Evolutionary conservation across 306 rosid genomes (phyloP).

Genomic region (Geum urbanum): DNA sequence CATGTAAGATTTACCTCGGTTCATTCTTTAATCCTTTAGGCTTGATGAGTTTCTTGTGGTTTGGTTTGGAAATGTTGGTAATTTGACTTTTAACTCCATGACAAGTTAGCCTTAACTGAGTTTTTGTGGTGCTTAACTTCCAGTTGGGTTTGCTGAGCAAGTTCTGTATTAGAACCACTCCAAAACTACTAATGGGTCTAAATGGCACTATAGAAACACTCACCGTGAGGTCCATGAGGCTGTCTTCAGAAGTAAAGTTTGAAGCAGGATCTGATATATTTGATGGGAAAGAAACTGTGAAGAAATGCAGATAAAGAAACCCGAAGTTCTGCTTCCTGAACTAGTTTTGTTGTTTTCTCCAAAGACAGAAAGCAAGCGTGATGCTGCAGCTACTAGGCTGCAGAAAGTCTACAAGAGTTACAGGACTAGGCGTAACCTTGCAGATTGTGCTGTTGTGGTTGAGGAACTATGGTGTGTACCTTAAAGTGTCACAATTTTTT

Average conservation of each 20-base stretch:
- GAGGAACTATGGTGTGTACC: constrained; percentile 48
- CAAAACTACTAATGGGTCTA: constrained; percentile 20
- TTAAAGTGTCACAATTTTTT: not conserved
- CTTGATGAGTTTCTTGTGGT: not conserved
- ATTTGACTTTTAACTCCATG: not conserved
- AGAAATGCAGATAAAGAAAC: constrained; percentile 22
- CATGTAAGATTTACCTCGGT: not conserved
- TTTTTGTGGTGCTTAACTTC: constrained; percentile 4
- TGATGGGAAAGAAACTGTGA: not conserved
- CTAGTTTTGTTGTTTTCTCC: constrained; percentile 26
- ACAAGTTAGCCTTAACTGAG: not conserved
- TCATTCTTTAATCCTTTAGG: not conserved
- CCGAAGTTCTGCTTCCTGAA: constrained; percentile 33
- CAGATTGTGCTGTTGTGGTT: constrained; percentile 53
- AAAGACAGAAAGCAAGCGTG: constrained; percentile 26
- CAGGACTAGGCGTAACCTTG: constrained; percentile 46
- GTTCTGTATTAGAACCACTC: constrained; percentile 3
- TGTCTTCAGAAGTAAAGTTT: not conserved
- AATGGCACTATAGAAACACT: constrained; percentile 7
- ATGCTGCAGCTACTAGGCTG: constrained; percentile 50
- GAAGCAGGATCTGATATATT: not conserved
- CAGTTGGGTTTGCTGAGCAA: constrained; percentile 13
- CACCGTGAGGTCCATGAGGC: constrained; percentile 5
- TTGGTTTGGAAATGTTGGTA: not conserved
- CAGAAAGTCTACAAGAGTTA: constrained; percentile 61